These are phyloP conservation scores for Pleurotus tuoliensis DNA, from an alignment of 768 basidiomycete genomes.

Conservation along the genomic window DNA sequence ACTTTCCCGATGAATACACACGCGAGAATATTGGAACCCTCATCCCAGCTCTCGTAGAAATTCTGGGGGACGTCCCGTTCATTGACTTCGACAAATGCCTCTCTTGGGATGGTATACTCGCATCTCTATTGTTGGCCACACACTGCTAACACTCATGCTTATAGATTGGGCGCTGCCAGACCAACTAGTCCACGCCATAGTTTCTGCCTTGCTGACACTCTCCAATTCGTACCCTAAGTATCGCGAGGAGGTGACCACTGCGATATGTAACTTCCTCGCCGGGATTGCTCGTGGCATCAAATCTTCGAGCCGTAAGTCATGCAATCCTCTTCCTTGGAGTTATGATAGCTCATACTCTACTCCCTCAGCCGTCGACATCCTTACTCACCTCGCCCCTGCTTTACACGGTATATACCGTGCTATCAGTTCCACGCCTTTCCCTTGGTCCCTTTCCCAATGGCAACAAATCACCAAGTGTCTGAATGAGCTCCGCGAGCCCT, in stretches of 20 bases:
- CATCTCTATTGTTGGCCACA: not conserved
- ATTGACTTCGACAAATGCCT: constrained; percentile 77
- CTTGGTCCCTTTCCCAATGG: constrained; percentile 73
- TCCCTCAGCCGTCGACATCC: constrained; percentile 56
- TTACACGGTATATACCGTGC: constrained; percentile 87
- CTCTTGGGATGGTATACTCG: constrained; percentile 66
- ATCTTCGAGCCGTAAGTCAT: constrained; percentile 46
- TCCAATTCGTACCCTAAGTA: constrained; percentile 50
- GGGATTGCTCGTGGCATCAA: constrained; percentile 54
- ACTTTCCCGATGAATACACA: constrained; percentile 54
- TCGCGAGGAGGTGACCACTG: constrained; percentile 45
- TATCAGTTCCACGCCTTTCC: constrained; percentile 71
- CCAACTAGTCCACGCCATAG: constrained; percentile 75
- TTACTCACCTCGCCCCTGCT: constrained; percentile 75
- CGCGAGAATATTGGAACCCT: constrained; percentile 46
- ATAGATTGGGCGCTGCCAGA: constrained; percentile 88
- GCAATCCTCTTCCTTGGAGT: not conserved
- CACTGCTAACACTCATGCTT: constrained; percentile 3
- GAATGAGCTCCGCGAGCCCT: constrained; percentile 57
- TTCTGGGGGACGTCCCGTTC: constrained; percentile 68
- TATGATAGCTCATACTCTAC: constrained; percentile 2
- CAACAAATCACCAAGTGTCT: constrained; percentile 47
- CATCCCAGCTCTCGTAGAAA: constrained; percentile 57
- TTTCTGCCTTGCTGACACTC: constrained; percentile 70
- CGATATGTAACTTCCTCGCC: constrained; percentile 59